Percentiles rank a stretch among this genome's conserved stretches.
Conservation (phyloP, 805 yeast species). For the Metschnikowia dekortorum region DNA sequence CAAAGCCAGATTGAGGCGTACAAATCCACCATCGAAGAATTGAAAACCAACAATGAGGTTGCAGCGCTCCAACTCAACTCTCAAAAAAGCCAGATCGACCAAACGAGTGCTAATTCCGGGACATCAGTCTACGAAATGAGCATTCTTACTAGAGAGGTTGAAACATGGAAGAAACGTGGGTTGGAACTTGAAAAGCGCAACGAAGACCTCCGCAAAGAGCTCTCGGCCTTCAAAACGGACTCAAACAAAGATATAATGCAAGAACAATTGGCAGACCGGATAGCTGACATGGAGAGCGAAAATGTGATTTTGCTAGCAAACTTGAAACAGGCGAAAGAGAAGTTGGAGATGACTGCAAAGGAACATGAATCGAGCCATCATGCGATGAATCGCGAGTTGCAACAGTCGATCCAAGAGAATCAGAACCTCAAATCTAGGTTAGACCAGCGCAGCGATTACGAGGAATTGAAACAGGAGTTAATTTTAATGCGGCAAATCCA, state of each 20-base stretch:
- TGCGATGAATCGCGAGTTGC: constrained; percentile 41
- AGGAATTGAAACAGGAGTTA: constrained; percentile 73
- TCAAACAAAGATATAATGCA: constrained; percentile 36
- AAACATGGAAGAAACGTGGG: constrained; percentile 61
- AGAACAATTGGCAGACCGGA: constrained; percentile 41
- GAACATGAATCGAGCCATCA: constrained; percentile 33
- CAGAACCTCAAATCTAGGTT: constrained; percentile 47
- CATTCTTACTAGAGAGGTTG: constrained; percentile 70
- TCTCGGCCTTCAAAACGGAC: constrained; percentile 52
- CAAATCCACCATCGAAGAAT: constrained; percentile 55
- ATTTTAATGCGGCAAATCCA: constrained; percentile 68
- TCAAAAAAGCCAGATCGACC: constrained; percentile 42
- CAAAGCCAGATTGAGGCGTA: constrained; percentile 48
- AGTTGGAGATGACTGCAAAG: constrained; percentile 18
- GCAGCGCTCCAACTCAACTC: constrained; percentile 53
- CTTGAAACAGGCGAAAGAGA: constrained; percentile 46
- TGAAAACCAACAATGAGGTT: constrained; percentile 61
- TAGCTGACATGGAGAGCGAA: constrained; percentile 61
- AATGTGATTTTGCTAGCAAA: constrained; percentile 59
- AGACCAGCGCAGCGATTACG: constrained; percentile 61
- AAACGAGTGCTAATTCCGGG: constrained; percentile 25
- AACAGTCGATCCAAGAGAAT: constrained; percentile 48
- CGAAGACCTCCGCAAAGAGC: constrained; percentile 63
- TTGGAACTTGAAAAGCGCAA: constrained; percentile 73
- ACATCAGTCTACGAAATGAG: constrained; percentile 52